Base-by-base conservation (phyloP, 176 grass and related monocot genomes). In the Lolium multiflorum region DNA sequence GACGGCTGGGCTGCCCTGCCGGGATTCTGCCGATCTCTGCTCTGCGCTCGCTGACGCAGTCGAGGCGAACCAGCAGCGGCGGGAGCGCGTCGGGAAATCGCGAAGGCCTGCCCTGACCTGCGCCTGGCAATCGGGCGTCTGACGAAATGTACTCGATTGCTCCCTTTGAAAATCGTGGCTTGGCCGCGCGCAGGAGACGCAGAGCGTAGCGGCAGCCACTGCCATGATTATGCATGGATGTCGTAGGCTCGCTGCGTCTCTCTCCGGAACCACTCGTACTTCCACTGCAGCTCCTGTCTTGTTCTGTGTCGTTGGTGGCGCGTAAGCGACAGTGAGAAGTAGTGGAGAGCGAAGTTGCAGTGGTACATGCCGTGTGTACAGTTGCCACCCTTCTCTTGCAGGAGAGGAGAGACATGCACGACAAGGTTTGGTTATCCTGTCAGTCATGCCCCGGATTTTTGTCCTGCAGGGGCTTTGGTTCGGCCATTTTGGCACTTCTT, bases 111-210 rank as follows among this genome's bases (percentile, higher is more conserved):
- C 15, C 50, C 5, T n/a, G 59, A 3, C 59, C 21, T 31, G 28
- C 28, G 28, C 28, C 28, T 31, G 4, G 61, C 61, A 22, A 64
- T 28, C 61, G 4, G 11, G 9, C 11, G 0, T 15, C 62, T 65
- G 62, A 35, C 62, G 7, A 65, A 65, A 65, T 65, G 62, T 65
- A 65, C 62, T 65, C 62, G 25, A 65, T 6, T 35, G 62, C 62
- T 65, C 25, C 25, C 6, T 64, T n/a, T 64, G 25, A 4, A 64
- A 26, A 24, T 64, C 13, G 31, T 35, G 31, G 31, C 31, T 35
- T 35, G 31, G 31, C 31, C 31, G 31, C 31, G 31, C 31, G 31
- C 31, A 35, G 31, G 31, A 3, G 31, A 35, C 31, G 31, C 31
- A 3, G 31, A 35, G 31, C 31, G 31, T 35, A 35, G 31, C 31